Conservation (phyloP, 768 basidiomycete genomes). For the Dacryopinax spathularia region DNA sequence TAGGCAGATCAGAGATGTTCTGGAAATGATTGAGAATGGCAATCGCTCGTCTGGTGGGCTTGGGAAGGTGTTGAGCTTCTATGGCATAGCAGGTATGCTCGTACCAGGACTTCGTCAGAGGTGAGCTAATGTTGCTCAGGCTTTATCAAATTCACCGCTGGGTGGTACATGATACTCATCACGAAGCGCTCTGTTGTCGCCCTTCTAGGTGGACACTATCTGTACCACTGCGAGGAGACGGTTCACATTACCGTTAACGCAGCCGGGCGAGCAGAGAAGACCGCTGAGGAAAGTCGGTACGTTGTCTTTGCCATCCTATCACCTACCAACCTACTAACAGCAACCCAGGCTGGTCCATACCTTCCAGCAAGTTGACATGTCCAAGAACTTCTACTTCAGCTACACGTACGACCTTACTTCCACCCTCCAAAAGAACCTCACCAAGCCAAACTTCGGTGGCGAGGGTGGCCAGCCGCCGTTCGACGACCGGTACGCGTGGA, state of each 20-base stretch:
- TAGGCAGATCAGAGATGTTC: slow-evolving; percentile 76
- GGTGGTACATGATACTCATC: slow-evolving; percentile 90
- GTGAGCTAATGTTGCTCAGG: slow-evolving; percentile 32
- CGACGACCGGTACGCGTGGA: slow-evolving; percentile 90
- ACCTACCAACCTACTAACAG: background rate
- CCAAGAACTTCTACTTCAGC: slow-evolving; percentile 99
- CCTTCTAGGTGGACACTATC: slow-evolving; percentile 84
- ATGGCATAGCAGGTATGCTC: slow-evolving; percentile 60
- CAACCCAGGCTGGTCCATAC: slow-evolving; percentile 51
- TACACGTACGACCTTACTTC: slow-evolving; percentile 96
- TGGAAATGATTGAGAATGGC: slow-evolving; percentile 92
- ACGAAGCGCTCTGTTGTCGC: slow-evolving; percentile 85
- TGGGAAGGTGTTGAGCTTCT: slow-evolving; percentile 62
- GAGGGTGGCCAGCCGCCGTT: slow-evolving; percentile 38
- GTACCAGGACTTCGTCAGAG: background rate
- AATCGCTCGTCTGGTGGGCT: slow-evolving; percentile 80
- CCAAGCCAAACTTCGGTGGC: slow-evolving; percentile 27
- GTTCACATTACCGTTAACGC: slow-evolving; percentile 65
- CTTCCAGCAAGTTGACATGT: slow-evolving; percentile 94
- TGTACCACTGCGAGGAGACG: slow-evolving; percentile 90
- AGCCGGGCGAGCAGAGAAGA: slow-evolving; percentile 74
- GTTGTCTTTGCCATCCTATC: background rate
- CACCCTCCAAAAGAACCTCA: slow-evolving; percentile 85
- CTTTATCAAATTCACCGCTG: slow-evolving; percentile 85
- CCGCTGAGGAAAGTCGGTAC: slow-evolving; percentile 64